Percentiles rank a stretch among this genome's conserved stretches.
Conservation (phyloP, 257 asterid species). For the Solanum ahanhuiri region DNA sequence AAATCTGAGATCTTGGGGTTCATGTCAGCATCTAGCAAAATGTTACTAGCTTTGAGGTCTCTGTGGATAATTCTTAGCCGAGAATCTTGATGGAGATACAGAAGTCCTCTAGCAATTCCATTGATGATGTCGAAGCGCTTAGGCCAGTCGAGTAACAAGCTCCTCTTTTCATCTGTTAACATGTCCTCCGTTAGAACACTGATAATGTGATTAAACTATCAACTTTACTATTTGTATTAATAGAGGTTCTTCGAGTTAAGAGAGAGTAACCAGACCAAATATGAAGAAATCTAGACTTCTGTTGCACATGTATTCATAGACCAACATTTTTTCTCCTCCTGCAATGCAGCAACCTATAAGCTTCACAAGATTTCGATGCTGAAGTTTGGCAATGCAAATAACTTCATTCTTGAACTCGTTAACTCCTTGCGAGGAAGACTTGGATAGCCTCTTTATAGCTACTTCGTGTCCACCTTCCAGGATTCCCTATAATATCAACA, state of each 20-base stretch:
- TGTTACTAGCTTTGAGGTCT: constrained; percentile 25
- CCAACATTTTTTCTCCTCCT: constrained; percentile 10
- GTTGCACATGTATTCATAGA: constrained; percentile 2
- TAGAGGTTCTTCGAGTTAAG: not conserved
- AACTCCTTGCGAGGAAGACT: constrained; percentile 20
- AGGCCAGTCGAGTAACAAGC: constrained; percentile 11
- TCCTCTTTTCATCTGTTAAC: constrained; percentile 11
- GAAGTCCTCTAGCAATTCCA: constrained; percentile 23
- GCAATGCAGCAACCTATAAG: constrained; percentile 29
- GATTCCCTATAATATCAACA: constrained; percentile 8
- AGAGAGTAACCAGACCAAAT: constrained; percentile 12
- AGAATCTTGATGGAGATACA: constrained; percentile 30
- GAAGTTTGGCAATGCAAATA: not conserved
- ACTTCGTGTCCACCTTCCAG: constrained; percentile 12
- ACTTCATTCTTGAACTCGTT: constrained; percentile 34
- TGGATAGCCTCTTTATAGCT: constrained; percentile 30
- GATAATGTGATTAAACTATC: not conserved
- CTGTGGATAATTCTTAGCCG: constrained; percentile 20
- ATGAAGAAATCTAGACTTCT: constrained; percentile 20
- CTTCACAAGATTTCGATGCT: constrained; percentile 14
- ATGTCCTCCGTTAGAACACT: not conserved
- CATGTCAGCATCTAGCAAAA: constrained; percentile 19
- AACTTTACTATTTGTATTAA: not conserved
- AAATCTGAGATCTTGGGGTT: constrained; percentile 27
- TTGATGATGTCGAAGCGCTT: constrained; percentile 18